Evolutionary conservation across 768 basidiomycete species (phyloP), one percentile per base, ranked within the genome.

Genomic region (Mrakia hoshinonis): DNA sequence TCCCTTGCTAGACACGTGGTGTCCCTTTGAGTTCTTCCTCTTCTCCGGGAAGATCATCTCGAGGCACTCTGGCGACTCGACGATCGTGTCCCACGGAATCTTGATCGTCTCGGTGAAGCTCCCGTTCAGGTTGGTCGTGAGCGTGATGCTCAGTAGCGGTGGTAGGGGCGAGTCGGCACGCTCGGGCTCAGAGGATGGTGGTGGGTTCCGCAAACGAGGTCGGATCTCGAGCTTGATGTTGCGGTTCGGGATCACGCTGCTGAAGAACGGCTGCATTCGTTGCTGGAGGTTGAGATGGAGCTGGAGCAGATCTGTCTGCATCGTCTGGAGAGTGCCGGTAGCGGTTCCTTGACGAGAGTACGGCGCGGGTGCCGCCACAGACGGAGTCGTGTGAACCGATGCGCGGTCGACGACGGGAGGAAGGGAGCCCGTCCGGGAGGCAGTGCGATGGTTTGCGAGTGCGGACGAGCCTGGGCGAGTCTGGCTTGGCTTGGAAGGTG

Each of bases 201-300:
- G 29, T 3, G 43, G 22, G 46, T 60, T n/a, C 6, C 13, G 39
- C 15, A 66, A 26, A 31, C 51, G 39, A 11, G 61, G 65, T n/a
- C 65, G 74, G n/a, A 79, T 68, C n/a, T 74, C 68, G 26, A 79
- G 61, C 1, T 75, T 74, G 20, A 79, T 70, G 3, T 70, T 68
- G 1, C 77, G 74, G 20, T 48, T 60, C 4, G 75, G 74, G 34
- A 79, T 74, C 26, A 77, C 77, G 38, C 72, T 67, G 13, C 73
- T 74, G 62, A 78, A 77, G 73, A 79, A 79, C 13, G 77, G 76
- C 9, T 76, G 73, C 34, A 79, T 73, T 15, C 78, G 76, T 7
- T 68, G 55, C 22, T 74, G 69, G 15, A 79, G 71, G 61, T 77
- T 79, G 12, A 68, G 52, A 52, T 79, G 77, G 7, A 77, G 69